Evolutionary conservation across 2,329 filamentous ascomycete genomes (phyloP).

Genomic region (Epichloe sp.): DNA sequence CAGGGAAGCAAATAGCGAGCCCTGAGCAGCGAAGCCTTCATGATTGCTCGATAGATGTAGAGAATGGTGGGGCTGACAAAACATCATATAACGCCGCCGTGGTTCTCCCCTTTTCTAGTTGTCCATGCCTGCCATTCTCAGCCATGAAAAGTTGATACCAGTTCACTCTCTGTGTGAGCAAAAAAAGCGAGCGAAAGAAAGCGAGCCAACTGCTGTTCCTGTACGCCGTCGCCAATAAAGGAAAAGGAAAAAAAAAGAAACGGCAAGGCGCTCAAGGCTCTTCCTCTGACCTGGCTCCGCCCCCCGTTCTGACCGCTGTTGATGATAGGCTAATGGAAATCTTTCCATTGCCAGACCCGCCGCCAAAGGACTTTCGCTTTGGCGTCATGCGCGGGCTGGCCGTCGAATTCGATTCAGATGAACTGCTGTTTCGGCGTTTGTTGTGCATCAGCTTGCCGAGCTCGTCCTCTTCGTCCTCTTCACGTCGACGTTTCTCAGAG

Average conservation of each 20-base stretch:
- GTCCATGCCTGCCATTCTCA: background rate
- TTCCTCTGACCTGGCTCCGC: conserved; percentile 25
- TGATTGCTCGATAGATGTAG: background rate
- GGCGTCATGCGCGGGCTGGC: conserved; percentile 18
- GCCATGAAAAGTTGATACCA: background rate
- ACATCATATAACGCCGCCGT: background rate
- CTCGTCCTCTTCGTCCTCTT: conserved; percentile 83
- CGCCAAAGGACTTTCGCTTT: conserved; percentile 29
- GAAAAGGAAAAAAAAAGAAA: background rate
- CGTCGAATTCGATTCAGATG: conserved; percentile 29
- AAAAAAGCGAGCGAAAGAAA: background rate
- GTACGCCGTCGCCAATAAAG: conserved; percentile 9
- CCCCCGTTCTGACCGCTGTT: conserved; percentile 29
- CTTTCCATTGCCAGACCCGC: conserved; percentile 31
- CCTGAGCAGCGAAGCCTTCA: background rate
- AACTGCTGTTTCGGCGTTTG: conserved; percentile 48
- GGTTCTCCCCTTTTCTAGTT: background rate
- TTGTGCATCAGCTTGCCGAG: conserved; percentile 65
- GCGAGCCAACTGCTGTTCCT: background rate
- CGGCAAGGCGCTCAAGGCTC: conserved; percentile 16
- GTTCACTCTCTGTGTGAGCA: background rate
- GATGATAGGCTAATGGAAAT: conserved; percentile 46
- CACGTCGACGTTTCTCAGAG: conserved; percentile 78
- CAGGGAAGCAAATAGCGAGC: background rate
- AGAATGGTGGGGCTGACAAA: background rate